Evolutionary conservation across 2,329 filamentous ascomycete species (phyloP).

Genomic region (Calonectria pauciramosa): DNA sequence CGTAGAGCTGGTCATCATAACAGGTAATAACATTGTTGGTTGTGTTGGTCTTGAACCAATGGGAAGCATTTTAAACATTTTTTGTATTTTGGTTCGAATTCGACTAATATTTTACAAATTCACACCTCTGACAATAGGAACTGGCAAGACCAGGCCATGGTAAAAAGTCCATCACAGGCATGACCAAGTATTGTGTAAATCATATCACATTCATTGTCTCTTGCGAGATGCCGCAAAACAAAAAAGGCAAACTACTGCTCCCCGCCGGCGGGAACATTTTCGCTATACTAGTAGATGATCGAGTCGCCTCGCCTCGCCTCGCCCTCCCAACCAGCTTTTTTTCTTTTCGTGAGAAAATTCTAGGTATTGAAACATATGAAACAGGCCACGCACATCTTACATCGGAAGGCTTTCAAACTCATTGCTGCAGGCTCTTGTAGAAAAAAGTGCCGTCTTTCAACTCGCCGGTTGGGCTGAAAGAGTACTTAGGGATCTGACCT

Average conservation of each 20-base stretch:
- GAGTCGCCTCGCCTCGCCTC: constrained; percentile 46
- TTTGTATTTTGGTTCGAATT: background rate
- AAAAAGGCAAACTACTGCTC: constrained; percentile 38
- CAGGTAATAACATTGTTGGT: constrained; percentile 9
- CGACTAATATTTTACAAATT: constrained; percentile 2
- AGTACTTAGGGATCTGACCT: constrained; percentile 69
- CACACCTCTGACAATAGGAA: background rate
- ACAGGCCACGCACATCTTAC: background rate
- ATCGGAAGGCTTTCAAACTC: background rate
- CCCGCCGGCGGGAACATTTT: constrained; percentile 33
- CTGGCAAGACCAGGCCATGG: background rate
- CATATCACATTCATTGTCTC: constrained; percentile 23
- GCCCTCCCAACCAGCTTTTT: constrained; percentile 27
- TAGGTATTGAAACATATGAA: constrained; percentile 29
- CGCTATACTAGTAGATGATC: constrained; percentile 39
- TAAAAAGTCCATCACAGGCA: background rate
- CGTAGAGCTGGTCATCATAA: constrained; percentile 28
- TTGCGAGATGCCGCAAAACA: constrained; percentile 24
- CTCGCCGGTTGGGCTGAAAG: constrained; percentile 62
- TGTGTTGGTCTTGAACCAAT: constrained; percentile 17
- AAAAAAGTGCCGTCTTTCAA: constrained; percentile 68
- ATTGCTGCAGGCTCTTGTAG: constrained; percentile 66
- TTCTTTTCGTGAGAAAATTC: constrained; percentile 26
- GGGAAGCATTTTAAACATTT: background rate
- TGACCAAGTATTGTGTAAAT: background rate